Conservation (phyloP, 257 asterid genomes). For the Nicotiana sylvestris region DNA sequence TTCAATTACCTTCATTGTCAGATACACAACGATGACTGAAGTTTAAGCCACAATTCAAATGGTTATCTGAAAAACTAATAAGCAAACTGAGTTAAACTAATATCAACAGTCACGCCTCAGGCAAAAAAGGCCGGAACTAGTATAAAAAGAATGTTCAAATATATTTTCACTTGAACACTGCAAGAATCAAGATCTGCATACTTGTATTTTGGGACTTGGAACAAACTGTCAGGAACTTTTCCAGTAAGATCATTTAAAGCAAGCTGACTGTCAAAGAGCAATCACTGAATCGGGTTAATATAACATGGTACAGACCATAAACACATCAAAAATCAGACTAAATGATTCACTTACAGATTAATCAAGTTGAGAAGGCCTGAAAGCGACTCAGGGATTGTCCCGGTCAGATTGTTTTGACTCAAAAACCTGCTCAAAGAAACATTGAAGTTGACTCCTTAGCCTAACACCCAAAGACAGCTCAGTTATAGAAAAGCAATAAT, state of each 20-base stretch:
- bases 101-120: background rate
- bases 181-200: background rate
- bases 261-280: constrained; percentile 60
- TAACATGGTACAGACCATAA: background rate
- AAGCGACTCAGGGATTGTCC: constrained; percentile 78
- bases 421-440: constrained; percentile 48
- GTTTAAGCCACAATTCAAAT: constrained; percentile 63
- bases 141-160: background rate
- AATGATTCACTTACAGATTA: constrained; percentile 50
- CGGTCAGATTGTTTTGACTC: constrained; percentile 70
- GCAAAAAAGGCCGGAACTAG: background rate
- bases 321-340: background rate
- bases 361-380: constrained; percentile 51
- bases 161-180: background rate
- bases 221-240: constrained; percentile 58
- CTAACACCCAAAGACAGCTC: background rate
- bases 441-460: background rate
- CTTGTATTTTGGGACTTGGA: constrained; percentile 51
- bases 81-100: constrained; percentile 27
- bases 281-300: background rate
- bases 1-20: constrained; percentile 53
- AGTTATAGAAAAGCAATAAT: background rate
- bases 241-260: constrained; percentile 72
- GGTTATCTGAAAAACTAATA: constrained; percentile 89
- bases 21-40: constrained; percentile 48